Evolutionary conservation across 768 basidiomycete species (phyloP), one percentile per base, ranked within the genome.

Genomic region (Leccinum arenicola): DNA sequence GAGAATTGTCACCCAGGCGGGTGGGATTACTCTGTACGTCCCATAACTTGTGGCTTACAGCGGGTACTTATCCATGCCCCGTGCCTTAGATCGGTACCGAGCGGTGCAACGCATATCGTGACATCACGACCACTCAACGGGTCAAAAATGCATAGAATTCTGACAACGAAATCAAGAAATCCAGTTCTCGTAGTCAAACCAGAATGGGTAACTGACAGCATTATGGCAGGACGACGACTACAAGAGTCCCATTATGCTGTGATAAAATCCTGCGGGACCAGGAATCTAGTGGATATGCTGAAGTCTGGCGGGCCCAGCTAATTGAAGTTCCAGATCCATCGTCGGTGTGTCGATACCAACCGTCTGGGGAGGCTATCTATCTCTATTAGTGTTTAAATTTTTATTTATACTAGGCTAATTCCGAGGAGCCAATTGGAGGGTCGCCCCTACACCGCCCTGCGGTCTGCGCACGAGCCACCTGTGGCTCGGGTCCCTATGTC

Each of bases 31-130:
- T 7, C 59, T 85, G 92, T 93, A 77, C 66, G 78, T 75, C n/a
- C 29, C 31, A 49, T 9, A 14, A 3, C 31, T 7, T 50, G 23
- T 47, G 15, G 38, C 15, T 50, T 55, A 3, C 12, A 4, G 6
- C 8, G 6, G 27, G 27, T 55, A 23, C 49, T 58, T 19, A 56
- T 25, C 19, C 56, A 51, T 21, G 23, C 2, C 11, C 10, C 19
- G 25, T 55, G 21, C 9, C 52, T 40, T 65, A 91, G 89, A 61
- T 73, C 72, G 54, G 78, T 77, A 27, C 75, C 84, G 14, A 84
- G 85, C 17, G 80, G 81, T 10, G 87, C 86, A 50, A 93, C 92
- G 7, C 92, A 95, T 69, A 85, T 94, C 53, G 67, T 95, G 40
- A 88, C 88, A 9, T 91, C 90, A 6, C 83, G 84, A 62, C 81